Conservation (phyloP, 768 basidiomycete genomes). For the Antrodiella citrinella region DNA sequence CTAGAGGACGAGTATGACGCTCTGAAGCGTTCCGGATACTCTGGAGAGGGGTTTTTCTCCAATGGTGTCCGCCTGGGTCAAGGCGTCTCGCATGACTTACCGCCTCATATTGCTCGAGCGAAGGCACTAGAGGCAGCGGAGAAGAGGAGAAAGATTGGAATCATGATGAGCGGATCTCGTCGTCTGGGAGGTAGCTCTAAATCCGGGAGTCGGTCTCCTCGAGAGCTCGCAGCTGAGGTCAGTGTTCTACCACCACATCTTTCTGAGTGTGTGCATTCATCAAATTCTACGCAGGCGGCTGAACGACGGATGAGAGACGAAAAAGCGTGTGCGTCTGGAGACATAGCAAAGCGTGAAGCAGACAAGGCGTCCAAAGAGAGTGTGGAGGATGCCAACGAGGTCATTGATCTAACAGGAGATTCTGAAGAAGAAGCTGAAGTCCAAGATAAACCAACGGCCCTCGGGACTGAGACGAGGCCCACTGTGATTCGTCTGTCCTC, state of each 20-base stretch:
- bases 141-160: slow-evolving; percentile 44
- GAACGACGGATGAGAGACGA: slow-evolving; percentile 71
- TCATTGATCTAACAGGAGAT: slow-evolving; percentile 51
- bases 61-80: slow-evolving; percentile 65
- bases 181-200: slow-evolving; percentile 48
- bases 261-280: neutral
- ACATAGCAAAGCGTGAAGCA: slow-evolving; percentile 48
- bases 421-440: slow-evolving; percentile 30
- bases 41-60: slow-evolving; percentile 86
- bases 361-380: slow-evolving; percentile 65
- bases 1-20: slow-evolving; percentile 83
- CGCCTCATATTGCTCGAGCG: slow-evolving; percentile 52
- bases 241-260: slow-evolving; percentile 16
- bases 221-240: slow-evolving; percentile 69
- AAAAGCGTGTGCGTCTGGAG: slow-evolving; percentile 62
- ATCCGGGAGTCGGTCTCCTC: slow-evolving; percentile 30
- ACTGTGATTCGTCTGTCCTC: slow-evolving; percentile 14
- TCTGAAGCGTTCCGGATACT: slow-evolving; percentile 72
- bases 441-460: slow-evolving; percentile 19
- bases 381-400: slow-evolving; percentile 45
- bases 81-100: slow-evolving; percentile 58
- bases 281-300: slow-evolving; percentile 57
- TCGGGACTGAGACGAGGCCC: neutral
- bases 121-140: slow-evolving; percentile 80
- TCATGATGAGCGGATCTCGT: slow-evolving; percentile 43